These are phyloP conservation scores for carrot (Daucus carota) DNA, from an alignment of 129 eudicot species.

Conservation along the genomic window DH1_v3.0 NC_030382.2:59132001-59132500, in stretches of 20 bases:
- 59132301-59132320: no score
- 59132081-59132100: no score
- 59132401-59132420: conserved; percentile 3
- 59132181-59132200: conserved; percentile 9
- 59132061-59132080: not conserved
- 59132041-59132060: not conserved
- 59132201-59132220: conserved; percentile 11
- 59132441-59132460: no score
- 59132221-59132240: conserved; percentile 11
- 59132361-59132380: no score
- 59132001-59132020: conserved; percentile 11
- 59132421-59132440: not conserved
- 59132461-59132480: no score
- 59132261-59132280: not conserved
- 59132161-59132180: conserved; percentile 1
- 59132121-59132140: no score
- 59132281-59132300: not conserved
- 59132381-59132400: conserved; percentile 6
- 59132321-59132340: no score
- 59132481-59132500: not conserved
- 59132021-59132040: not conserved
- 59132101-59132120: no score
- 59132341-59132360: no score
- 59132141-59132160: not conserved
- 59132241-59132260: not conserved